Conservation (phyloP, 495 filamentous ascomycete species). For the Pyrenopolyporus hunteri region DNA sequence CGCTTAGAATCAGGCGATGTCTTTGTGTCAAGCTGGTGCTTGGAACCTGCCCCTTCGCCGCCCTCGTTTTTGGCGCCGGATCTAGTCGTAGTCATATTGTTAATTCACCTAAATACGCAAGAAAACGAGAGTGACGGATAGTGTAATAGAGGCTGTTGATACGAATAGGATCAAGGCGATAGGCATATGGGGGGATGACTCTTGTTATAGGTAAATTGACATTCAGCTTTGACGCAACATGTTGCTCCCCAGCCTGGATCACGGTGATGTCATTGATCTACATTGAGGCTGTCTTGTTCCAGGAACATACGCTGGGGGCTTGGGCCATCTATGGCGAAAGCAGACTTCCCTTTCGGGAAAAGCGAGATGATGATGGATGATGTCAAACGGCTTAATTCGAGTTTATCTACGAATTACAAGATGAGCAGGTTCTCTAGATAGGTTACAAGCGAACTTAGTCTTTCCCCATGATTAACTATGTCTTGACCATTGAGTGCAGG, state of each 20-base stretch:
- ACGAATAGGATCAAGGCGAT: too few relatives aligned
- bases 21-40: conserved; percentile 34
- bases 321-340: conserved; percentile 28
- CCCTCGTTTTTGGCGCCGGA: conserved; percentile 40
- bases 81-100: conserved; percentile 37
- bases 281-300: conserved; percentile 2
- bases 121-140: too few relatives aligned
- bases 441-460: too few relatives aligned
- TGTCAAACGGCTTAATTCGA: not conserved
- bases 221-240: too few relatives aligned
- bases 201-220: too few relatives aligned
- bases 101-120: too few relatives aligned
- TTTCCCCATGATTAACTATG: too few relatives aligned
- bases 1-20: conserved; percentile 30
- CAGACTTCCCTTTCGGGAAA: conserved; percentile 20
- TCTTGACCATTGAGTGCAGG: too few relatives aligned
- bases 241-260: conserved; percentile 3
- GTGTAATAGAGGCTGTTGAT: too few relatives aligned
- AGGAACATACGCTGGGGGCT: conserved; percentile 22
- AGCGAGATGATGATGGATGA: conserved; percentile 11
- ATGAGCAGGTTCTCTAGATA: too few relatives aligned
- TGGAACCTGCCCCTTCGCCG: conserved; percentile 23
- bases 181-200: too few relatives aligned
- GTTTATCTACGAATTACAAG: too few relatives aligned
- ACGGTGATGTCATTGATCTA: conserved; percentile 33